Evolutionary conservation across 805 yeast genomes (phyloP).

Genomic region (Starmera dryadoides): DNA sequence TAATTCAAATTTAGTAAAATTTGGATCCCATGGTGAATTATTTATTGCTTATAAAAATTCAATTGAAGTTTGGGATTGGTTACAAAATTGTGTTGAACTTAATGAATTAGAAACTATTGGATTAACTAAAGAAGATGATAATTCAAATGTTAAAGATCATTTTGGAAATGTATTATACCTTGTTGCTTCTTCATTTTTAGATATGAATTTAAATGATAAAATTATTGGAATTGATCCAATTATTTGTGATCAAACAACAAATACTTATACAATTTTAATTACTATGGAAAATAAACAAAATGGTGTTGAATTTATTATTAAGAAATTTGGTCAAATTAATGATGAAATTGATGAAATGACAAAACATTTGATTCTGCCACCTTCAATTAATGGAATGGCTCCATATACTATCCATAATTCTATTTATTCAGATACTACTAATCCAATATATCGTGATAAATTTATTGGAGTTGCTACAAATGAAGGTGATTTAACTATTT

Average conservation of each 20-base stretch:
- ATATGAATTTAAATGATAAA: constrained; percentile 11
- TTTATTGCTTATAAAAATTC: constrained; percentile 20
- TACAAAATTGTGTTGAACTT: constrained; percentile 13
- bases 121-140: neutral
- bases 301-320: constrained; percentile 8
- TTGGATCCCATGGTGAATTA: constrained; percentile 33
- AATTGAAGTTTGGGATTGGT: constrained; percentile 36
- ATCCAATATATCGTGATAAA: too few relatives aligned
- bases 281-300: constrained; percentile 1
- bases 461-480: constrained; percentile 21
- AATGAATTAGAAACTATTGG: neutral
- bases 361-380: constrained; percentile 17
- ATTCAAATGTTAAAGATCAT: neutral
- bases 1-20: constrained; percentile 15
- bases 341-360: constrained; percentile 4
- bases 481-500: constrained; percentile 22
- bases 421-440: too few relatives aligned
- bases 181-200: constrained; percentile 18
- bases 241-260: constrained; percentile 12
- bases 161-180: constrained; percentile 19
- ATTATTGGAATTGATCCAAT: constrained; percentile 20
- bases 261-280: constrained; percentile 16
- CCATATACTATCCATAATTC: constrained; percentile 19
- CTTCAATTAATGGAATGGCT: constrained; percentile 15
- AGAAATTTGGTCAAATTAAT: constrained; percentile 16